Base-by-base conservation (phyloP, 345 rosid species). In the Barbarea vulgaris region DNA sequence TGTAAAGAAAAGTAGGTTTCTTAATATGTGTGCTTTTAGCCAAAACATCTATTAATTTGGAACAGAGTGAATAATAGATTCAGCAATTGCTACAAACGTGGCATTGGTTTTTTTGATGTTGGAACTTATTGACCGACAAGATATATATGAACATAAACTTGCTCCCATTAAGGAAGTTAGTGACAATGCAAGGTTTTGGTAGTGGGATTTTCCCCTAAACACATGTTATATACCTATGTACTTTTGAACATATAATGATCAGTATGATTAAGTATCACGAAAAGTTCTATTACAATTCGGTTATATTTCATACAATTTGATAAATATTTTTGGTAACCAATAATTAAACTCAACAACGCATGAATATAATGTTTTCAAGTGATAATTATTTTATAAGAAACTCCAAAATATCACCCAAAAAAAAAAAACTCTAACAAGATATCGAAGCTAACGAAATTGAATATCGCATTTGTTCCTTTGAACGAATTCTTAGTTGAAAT, bases 121-220 rank as follows among this genome's bases (percentile, higher is more conserved):
- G 28, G 50, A 33, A 64, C 65, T 42, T 31, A 64, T 54, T 41
- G 57, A 73, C 77, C 71, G 64, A 55, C 65, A 73, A 73, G 31
- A 44, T 22, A 64, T 37, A 44, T 42, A 30, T 41, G 55, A 54
- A 53, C 58, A 44, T 48, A 62, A 64, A 54, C 64, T 73, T 64
- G 28, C 30, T 64, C 50, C 39, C 71, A 44, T 46, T 31, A 52
- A 39, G 69, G 54, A 19, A 27, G 44, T 63, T 73, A 31, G 53
- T 50, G 70, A 52, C 33, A 39, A n/a, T 34, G 55, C 31, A 4
- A 70, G 55, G 21, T 69, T 56, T 69, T 69, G 42, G 47, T 56
- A 11, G 4, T 69, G 25, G 25, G 37, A 17, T 6, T 28, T 18
- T 3, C 10, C 5, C 53, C 21, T 44, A 5, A 25, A 42, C 47